Base-by-base conservation (phyloP, 2,329 filamentous ascomycete genomes). In the Pestalotiopsis sp. region DNA sequence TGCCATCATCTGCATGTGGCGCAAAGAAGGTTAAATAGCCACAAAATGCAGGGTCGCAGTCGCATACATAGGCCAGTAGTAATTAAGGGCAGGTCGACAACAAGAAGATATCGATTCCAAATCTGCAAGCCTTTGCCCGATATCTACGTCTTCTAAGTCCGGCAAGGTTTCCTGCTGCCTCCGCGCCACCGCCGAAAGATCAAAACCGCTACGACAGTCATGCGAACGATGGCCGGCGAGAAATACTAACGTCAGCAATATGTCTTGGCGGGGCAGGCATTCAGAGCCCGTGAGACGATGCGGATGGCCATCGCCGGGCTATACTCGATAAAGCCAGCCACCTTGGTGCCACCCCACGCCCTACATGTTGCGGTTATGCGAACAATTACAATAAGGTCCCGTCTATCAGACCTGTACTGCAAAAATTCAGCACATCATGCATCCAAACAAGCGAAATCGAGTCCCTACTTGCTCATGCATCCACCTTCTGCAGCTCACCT, bases 1-100 rank as follows among this genome's bases (percentile, higher is more conserved):
- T 69, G 45, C 70, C 65, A 68, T 66, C 67, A 69, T 65, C 71
- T 75, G 71, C 71, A 36, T 36, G 69, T 74, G 74, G 71, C 71
- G 74, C 62, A 72, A 73, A 74, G 70, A 73, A 73, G 74, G 73
- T 73, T 72, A 70, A 69, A 69, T 45, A 70, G 69, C 68, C 70
- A 71, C 61, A 52, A 20, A n/a, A 52, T 20, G 14, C 45, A 52
- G 45, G 45, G 63, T 65, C 61, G 69, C 66, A 69, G 17, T 66
- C 62, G 66, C 69, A 70, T 68, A 63, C 68, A 60, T 49, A 59
- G 66, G 57, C 66, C 52, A 66, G 38, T 38, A 65, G 36, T 61
- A 14, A 23, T 23, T 14, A 20, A 52, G 17, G 41, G 45, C 45
- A 52, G 45, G 45, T 52, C 14, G n/a, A 52, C 17, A 52, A 52